Conservation (phyloP, 2,329 filamentous ascomycete species). For the Colletotrichum spaethianum region DNA sequence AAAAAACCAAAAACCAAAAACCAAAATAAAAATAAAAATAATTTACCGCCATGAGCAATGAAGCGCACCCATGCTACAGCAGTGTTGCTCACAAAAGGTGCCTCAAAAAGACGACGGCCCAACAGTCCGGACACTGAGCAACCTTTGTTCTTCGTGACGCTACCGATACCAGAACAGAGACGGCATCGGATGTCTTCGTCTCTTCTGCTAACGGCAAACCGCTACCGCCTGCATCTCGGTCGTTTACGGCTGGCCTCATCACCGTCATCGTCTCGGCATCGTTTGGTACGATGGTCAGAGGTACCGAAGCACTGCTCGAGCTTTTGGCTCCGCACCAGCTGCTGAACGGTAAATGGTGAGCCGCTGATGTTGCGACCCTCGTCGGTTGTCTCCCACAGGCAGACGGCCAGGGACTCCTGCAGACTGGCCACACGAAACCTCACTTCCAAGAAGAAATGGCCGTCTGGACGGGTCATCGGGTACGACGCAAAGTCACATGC, state of each 20-base stretch:
- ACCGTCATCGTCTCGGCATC: neutral
- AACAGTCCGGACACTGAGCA: neutral
- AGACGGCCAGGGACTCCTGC: neutral
- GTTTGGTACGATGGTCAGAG: neutral
- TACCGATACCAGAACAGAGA: neutral
- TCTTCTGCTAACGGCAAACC: neutral
- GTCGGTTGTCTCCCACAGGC: neutral
- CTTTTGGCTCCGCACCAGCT: constrained; percentile 15
- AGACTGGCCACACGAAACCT: constrained; percentile 9
- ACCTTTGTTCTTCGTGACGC: neutral
- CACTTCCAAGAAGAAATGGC: neutral
- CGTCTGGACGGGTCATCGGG: neutral
- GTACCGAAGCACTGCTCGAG: constrained; percentile 3
- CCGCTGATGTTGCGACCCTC: neutral
- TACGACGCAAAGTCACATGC: neutral
- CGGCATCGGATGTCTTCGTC: neutral
- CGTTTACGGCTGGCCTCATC: neutral
- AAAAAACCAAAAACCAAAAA: neutral
- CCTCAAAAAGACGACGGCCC: neutral
- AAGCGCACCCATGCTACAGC: neutral
- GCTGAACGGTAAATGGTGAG: neutral
- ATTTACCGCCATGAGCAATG: neutral
- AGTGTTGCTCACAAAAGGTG: neutral
- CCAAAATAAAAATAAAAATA: neutral
- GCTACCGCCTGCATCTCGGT: neutral